A percentile compares a stretch with the other conserved stretches of the same genome.
phyloP scores from a whole-genome alignment of 2,329 filamentous ascomycete species.

The Sporothrix mexicana region DNA sequence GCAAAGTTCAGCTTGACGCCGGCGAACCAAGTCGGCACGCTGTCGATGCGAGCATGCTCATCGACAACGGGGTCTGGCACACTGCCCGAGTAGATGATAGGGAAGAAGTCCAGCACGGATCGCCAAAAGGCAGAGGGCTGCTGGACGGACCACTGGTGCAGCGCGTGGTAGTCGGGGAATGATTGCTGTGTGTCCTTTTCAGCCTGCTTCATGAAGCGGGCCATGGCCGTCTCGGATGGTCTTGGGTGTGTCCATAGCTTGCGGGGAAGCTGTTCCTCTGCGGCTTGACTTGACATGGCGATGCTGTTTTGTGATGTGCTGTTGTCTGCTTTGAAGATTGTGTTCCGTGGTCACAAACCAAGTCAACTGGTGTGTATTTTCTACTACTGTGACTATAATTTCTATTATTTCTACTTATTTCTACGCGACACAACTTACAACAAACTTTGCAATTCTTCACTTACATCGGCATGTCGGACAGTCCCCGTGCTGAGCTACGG shows the following conservation, averaged over 20 bases:
- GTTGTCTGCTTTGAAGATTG: too few species aligned
- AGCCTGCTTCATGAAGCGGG: constrained; percentile 9
- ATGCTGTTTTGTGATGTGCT: too few species aligned
- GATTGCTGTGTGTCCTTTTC: not conserved
- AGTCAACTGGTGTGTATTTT: too few species aligned
- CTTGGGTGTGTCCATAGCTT: constrained; percentile 18
- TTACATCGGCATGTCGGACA: too few species aligned
- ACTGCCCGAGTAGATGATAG: constrained; percentile 8
- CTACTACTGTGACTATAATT: too few species aligned
- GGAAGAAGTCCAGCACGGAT: constrained; percentile 3
- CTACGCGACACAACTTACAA: too few species aligned
- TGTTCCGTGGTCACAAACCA: too few species aligned
- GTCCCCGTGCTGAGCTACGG: too few species aligned
- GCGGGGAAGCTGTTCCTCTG: constrained; percentile 10
- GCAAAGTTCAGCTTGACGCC: constrained; percentile 20
- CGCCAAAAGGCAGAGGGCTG: constrained; percentile 17
- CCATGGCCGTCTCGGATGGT: constrained; percentile 14
- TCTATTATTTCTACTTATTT: too few species aligned
- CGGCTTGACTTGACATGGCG: constrained; percentile 3
- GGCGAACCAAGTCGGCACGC: constrained; percentile 9
- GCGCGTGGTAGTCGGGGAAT: not conserved
- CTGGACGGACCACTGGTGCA: constrained; percentile 11
- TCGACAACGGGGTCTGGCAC: constrained; percentile 12
- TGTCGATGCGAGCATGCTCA: constrained; percentile 10
- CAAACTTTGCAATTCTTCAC: too few species aligned